Evolutionary conservation across 2,329 filamentous ascomycete genomes (phyloP).

Genomic region (Amauroascus niger): DNA sequence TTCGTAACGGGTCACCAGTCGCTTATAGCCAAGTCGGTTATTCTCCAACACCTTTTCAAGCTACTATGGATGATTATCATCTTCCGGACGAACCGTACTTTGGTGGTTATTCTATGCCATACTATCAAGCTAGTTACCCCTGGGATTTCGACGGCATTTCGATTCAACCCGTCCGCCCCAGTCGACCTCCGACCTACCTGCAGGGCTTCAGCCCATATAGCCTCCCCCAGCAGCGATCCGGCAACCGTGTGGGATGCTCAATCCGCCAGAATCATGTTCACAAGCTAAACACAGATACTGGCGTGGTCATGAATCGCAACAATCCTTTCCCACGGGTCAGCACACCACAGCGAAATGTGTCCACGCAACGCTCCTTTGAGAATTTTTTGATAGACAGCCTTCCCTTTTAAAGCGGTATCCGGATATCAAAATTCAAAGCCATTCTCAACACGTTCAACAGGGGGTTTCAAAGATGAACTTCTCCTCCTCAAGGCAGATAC

Average conservation of each 20-base stretch:
- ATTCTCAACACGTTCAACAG: not conserved
- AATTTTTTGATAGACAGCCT: constrained; percentile 11
- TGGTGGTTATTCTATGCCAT: not conserved
- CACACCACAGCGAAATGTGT: not conserved
- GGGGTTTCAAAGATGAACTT: not conserved
- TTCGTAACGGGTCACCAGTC: not conserved
- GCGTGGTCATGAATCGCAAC: constrained; percentile 14
- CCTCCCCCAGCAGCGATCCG: constrained; percentile 2
- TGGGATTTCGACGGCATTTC: not conserved
- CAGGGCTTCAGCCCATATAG: not conserved
- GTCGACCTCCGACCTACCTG: not conserved
- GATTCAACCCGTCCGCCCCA: not conserved
- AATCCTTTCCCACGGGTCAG: constrained; percentile 13
- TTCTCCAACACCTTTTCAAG: not conserved
- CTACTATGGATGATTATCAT: not conserved
- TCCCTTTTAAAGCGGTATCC: not conserved
- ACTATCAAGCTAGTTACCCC: not conserved
- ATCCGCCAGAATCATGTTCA: constrained; percentile 14
- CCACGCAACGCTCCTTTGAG: constrained; percentile 14
- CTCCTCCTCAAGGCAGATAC: not conserved
- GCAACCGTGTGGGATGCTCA: constrained; percentile 9
- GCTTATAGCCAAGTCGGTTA: not conserved
- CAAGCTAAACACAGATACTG: constrained; percentile 13
- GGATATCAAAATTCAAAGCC: not conserved
- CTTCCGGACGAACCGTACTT: not conserved